A percentile compares a stretch with the other conserved stretches of the same genome.
Conservation (phyloP, 2,329 filamentous ascomycete species). For the Sarocladium strictum region DNA sequence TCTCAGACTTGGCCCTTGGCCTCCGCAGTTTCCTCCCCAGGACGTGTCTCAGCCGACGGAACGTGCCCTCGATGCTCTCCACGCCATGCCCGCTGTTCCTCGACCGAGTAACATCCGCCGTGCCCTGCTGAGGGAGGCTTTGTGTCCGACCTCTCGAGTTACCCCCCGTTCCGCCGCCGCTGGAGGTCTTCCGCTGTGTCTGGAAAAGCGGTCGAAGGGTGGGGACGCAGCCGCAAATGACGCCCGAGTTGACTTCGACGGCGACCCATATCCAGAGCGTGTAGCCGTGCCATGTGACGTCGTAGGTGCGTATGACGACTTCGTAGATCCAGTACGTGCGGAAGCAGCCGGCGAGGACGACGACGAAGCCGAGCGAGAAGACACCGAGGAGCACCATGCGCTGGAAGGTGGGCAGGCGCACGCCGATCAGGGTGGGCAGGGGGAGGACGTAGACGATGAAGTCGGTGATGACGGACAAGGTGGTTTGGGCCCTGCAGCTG, state of each 20-base stretch:
- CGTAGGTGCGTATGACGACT: constrained; percentile 29
- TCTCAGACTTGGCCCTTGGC: neutral
- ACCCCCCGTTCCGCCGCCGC: neutral
- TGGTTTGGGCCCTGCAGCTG: constrained; percentile 23
- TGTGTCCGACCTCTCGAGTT: neutral
- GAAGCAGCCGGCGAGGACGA: constrained; percentile 30
- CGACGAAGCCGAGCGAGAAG: constrained; percentile 30
- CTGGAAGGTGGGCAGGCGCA: constrained; percentile 26
- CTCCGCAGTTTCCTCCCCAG: neutral
- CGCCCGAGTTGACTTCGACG: constrained; percentile 34
- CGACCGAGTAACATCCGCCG: neutral
- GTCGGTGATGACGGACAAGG: constrained; percentile 26
- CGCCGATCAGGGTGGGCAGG: constrained; percentile 25
- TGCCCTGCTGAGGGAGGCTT: neutral
- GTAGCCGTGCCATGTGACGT: constrained; percentile 35
- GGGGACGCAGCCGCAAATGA: constrained; percentile 34
- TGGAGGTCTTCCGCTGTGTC: constrained; percentile 8
- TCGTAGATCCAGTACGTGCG: constrained; percentile 30
- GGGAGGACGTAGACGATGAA: constrained; percentile 31
- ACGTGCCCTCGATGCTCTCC: neutral
- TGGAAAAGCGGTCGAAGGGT: constrained; percentile 24
- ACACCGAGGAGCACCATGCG: constrained; percentile 29
- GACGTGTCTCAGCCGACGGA: neutral
- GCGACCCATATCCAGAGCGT: constrained; percentile 37
- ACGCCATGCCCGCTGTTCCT: neutral